Evolutionary conservation across 2,329 filamentous ascomycete species (phyloP).

Genomic region (Zalaria sp.): DNA sequence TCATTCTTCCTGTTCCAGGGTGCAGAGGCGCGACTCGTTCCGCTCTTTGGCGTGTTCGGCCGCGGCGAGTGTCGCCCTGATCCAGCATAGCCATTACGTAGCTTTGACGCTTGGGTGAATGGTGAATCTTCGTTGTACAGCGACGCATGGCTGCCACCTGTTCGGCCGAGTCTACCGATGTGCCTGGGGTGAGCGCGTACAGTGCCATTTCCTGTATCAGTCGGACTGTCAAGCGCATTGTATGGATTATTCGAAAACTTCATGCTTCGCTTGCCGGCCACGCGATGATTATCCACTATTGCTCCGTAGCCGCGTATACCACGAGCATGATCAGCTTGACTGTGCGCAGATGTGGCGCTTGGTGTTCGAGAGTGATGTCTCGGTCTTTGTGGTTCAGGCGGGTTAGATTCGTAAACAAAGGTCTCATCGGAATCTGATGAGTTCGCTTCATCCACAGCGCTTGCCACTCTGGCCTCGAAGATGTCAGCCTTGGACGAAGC

Average conservation of each 20-base stretch:
- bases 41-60: constrained; percentile 49
- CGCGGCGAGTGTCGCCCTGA: constrained; percentile 49
- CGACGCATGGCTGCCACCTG: constrained; percentile 52
- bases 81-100: constrained; percentile 37
- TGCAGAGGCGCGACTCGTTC: constrained; percentile 24
- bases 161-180: constrained; percentile 62
- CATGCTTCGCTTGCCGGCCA: constrained; percentile 79
- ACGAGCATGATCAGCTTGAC: constrained; percentile 48
- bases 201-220: constrained; percentile 26
- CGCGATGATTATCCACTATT: constrained; percentile 49
- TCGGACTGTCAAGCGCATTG: constrained; percentile 40
- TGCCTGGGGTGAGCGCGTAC: constrained; percentile 55
- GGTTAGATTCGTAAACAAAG: constrained; percentile 98
- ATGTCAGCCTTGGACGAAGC: constrained; percentile 93
- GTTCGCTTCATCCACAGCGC: constrained; percentile 87
- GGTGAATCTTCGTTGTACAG: constrained; percentile 67
- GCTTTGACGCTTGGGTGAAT: constrained; percentile 57
- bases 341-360: constrained; percentile 69
- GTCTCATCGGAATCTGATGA: constrained; percentile 97
- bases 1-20: constrained; percentile 40
- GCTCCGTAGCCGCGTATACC: constrained; percentile 50
- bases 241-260: constrained; percentile 80
- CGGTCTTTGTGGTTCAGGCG: constrained; percentile 49
- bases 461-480: constrained; percentile 93
- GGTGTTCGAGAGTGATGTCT: constrained; percentile 89